Conservation (phyloP, 2,329 filamentous ascomycete species). For the Aurifilum marmelostoma region DNA sequence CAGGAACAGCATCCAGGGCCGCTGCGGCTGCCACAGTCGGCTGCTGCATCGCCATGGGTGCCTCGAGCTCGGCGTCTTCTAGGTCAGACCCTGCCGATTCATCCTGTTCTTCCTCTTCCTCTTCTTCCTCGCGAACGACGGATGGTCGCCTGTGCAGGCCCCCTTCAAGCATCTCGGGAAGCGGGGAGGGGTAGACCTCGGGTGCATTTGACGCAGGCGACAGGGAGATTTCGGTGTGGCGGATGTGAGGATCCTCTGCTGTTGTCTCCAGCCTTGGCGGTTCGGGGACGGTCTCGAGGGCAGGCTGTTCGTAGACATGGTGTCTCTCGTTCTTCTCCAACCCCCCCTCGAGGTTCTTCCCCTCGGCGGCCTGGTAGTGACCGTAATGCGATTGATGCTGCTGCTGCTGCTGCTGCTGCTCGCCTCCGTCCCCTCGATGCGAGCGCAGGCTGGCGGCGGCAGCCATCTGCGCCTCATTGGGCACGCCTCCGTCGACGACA, state of each 20-base stretch:
- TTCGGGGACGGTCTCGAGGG: neutral
- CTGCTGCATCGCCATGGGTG: slow-evolving; percentile 26
- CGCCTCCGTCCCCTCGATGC: slow-evolving; percentile 27
- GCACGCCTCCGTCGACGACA: slow-evolving; percentile 39
- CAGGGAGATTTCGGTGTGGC: neutral
- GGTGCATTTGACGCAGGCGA: slow-evolving; percentile 28
- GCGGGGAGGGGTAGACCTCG: slow-evolving; percentile 18
- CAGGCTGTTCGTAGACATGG: slow-evolving; percentile 21
- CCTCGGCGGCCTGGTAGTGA: neutral
- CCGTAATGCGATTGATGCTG: neutral
- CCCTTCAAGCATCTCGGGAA: neutral
- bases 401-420: slow-evolving; percentile 19
- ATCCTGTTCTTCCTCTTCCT: slow-evolving; percentile 40
- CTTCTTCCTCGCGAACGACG: slow-evolving; percentile 47
- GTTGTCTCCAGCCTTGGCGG: slow-evolving; percentile 8
- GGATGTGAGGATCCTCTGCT: neutral
- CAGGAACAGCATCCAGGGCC: slow-evolving; percentile 40
- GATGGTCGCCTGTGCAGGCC: slow-evolving; percentile 45
- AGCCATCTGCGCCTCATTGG: slow-evolving; percentile 22
- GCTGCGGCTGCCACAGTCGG: slow-evolving; percentile 35
- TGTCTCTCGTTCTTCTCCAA: slow-evolving; percentile 25
- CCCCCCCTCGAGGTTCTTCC: neutral
- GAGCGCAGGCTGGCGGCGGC: slow-evolving; percentile 24
- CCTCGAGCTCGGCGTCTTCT: slow-evolving; percentile 33
- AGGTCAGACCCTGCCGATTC: slow-evolving; percentile 37